Base-by-base conservation (phyloP, 305 asterid genomes). In the Fraxinus sp. region DNA sequence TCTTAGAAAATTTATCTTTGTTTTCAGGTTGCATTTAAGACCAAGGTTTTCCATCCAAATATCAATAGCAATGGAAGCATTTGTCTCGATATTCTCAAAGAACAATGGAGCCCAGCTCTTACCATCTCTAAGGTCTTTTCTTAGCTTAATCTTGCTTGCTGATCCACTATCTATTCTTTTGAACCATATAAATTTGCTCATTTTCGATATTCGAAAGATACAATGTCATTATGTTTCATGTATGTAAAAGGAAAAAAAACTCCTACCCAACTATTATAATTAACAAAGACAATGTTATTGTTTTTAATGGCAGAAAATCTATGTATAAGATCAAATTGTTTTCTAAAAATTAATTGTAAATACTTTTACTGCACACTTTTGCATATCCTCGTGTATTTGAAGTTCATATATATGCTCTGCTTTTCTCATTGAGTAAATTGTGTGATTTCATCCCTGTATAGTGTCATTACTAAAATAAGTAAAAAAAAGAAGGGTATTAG, bases 101-200 rank as follows among this genome's bases (percentile, higher is more conserved):
- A 84, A 73, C 89, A 87, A 64, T 87, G 87, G 89, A 84, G 87
- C 81, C 89, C 89, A 7, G 89, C 89, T 57, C 89, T 87, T 46
- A 87, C 89, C 85, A 87, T 87, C 84, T 57, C 57, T 8, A 36
- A 76, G 32, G 64, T 82, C 59, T 14, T 20, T 66, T 79, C 59
- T 75, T 76, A 66, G 82, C 77, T 11, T 77, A 59, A 4, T 8
- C 32, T 77, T 43, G 8, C 43, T 57, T 24, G 24, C 66, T 49
- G 77, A 80, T 62, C n/a, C 68, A 10, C 49, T 59, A 43, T 49
- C 52, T 30, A 80, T 22, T 18, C 75, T 20, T 62, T 62, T 62
- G 71, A 22, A 22, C 33, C 5, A 2, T 62, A 62, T 22, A 18
- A 62, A 59, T 59, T 20, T 66, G 35, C 28, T 26, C 35, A 26